A percentile compares a stretch with the other conserved stretches of the same genome.
Evolutionary conservation across 164 flowering plant species (phyloP).

Genomic region (Kalanchoe fedtschenkoi): DNA sequence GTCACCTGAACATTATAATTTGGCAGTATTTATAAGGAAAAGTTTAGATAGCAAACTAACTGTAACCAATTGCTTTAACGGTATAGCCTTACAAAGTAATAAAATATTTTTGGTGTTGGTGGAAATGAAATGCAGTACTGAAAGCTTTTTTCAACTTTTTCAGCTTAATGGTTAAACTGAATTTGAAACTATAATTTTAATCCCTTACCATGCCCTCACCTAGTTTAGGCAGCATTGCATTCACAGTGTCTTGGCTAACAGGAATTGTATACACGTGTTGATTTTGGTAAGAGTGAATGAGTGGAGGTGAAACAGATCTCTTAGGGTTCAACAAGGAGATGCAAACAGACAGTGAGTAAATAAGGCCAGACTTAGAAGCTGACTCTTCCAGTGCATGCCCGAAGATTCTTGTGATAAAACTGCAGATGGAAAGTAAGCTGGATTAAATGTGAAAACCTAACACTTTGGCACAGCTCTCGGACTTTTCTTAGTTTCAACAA

Average conservation of each 20-base stretch:
- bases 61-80: neutral
- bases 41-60: neutral
- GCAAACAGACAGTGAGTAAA: slow-evolving; percentile 79
- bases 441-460: neutral
- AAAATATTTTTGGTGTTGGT: neutral
- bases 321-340: slow-evolving; percentile 86
- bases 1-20: slow-evolving; percentile 37
- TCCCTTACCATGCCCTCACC: slow-evolving; percentile 32
- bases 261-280: slow-evolving; percentile 63
- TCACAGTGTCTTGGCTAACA: slow-evolving; percentile 69
- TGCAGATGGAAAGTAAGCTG: slow-evolving; percentile 22
- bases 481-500: too few species aligned
- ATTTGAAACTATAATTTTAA: neutral
- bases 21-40: neutral
- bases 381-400: slow-evolving; percentile 77
- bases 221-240: slow-evolving; percentile 89
- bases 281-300: slow-evolving; percentile 52
- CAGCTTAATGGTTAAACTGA: neutral
- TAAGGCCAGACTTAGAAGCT: slow-evolving; percentile 69
- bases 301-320: slow-evolving; percentile 45
- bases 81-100: neutral
- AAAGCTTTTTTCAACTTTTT: neutral
- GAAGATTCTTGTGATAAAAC: slow-evolving; percentile 76
- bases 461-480: too few species aligned
- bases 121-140: neutral